Evolutionary conservation across 768 basidiomycete genomes (phyloP).

Genomic region (Leccinellum rugosiceps): DNA sequence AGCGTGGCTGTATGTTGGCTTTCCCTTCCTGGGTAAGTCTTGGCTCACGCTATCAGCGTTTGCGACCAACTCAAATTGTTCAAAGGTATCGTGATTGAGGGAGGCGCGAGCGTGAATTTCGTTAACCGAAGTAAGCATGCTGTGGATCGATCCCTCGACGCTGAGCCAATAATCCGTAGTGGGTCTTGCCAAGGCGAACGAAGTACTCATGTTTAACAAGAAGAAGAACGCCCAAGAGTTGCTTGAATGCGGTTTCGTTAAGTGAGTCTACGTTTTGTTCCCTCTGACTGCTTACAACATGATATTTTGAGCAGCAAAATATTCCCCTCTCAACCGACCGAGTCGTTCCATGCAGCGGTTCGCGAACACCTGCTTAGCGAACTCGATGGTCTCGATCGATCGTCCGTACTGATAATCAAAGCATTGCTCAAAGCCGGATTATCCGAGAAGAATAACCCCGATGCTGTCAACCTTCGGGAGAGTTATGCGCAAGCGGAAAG

Average conservation of each 20-base stretch:
- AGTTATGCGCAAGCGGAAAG: constrained; percentile 68
- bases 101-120: constrained; percentile 67
- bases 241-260: constrained; percentile 58
- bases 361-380: constrained; percentile 49
- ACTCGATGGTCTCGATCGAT: constrained; percentile 54
- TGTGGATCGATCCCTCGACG: background rate
- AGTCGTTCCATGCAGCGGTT: constrained; percentile 53
- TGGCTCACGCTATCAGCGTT: background rate
- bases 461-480: constrained; percentile 64
- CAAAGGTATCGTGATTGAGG: constrained; percentile 63
- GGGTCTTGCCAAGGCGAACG: constrained; percentile 68
- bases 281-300: background rate
- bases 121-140: constrained; percentile 55
- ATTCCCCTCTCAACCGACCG: constrained; percentile 49
- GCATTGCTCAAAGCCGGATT: constrained; percentile 52
- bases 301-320: constrained; percentile 44
- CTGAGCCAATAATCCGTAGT: constrained; percentile 37
- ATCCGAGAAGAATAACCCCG: constrained; percentile 60
- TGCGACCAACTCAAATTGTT: background rate
- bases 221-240: constrained; percentile 60
- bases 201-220: constrained; percentile 67
- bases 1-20: constrained; percentile 63
- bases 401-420: constrained; percentile 52
- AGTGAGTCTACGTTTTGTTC: constrained; percentile 37
- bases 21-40: constrained; percentile 55